Evolutionary conservation across 768 basidiomycete genomes (phyloP), one percentile per base, ranked within the genome.

Genomic region (Phaeotremella skinneri): DNA sequence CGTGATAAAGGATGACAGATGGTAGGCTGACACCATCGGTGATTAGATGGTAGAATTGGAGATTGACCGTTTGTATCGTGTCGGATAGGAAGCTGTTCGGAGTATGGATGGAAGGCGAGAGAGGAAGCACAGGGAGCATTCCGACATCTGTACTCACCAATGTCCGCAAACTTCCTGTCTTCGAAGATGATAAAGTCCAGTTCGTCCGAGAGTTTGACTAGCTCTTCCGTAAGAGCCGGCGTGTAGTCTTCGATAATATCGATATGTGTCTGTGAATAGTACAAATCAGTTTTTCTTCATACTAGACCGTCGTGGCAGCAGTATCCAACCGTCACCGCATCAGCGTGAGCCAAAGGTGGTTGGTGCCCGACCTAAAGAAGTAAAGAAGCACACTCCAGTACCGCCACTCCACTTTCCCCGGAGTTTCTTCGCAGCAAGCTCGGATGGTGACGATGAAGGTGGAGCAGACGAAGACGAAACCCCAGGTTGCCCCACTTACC

Each of bases 131-230:
- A 45, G n/a, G 34, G 17, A 39, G 27, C 23, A 37, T 47, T 56
- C 42, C 49, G 55, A 39, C 26, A n/a, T 20, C 6, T 41, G 29
- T 0, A 63, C 83, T 69, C 62, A 92, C 94, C 94, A 52, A 99
- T 98, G 77, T 99, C 96, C 3, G 96, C 94, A 70, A 99, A 99
- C 78, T 99, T 99, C 64, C 96, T 82, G 80, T 99, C 96, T 79
- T 98, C 96, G 68, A 98, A 99, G 68, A 97, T 92, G 52, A 94
- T 77, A 79, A 98, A 99, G 70, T 96, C 90, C 63, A 96, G 85
- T 74, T 88, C 87, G 47, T 78, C 70, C 70, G 87, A 86, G 5
- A 98, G 83, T 32, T 81, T 80, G 59, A 85, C 82, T 41, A 99
- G 81, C 43, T 82, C 81, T 41, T 84, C 80, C 56, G 93, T 84